phyloP scores from a whole-genome alignment of 768 basidiomycete species.

The Melanogaster broomeanus region DNA sequence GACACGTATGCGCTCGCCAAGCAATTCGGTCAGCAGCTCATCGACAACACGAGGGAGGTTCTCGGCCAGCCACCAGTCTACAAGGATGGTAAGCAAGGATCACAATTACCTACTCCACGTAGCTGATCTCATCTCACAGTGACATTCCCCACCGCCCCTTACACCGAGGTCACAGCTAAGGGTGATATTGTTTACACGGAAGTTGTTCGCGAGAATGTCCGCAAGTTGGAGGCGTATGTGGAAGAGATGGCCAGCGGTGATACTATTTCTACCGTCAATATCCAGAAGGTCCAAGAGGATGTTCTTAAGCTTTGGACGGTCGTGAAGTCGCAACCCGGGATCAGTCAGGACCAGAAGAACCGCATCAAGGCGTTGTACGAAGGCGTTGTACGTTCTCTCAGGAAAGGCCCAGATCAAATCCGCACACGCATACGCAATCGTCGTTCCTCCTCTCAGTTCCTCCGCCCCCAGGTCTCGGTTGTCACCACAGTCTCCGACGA shows the following conservation, averaged over 20 bases:
- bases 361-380: constrained; percentile 94
- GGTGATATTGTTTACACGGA: constrained; percentile 96
- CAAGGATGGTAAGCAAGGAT: constrained; percentile 79
- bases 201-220: constrained; percentile 92
- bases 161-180: constrained; percentile 89
- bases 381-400: constrained; percentile 91
- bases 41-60: constrained; percentile 90
- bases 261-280: constrained; percentile 83
- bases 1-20: constrained; percentile 95
- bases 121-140: constrained; percentile 45
- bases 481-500: constrained; percentile 75
- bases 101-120: background rate
- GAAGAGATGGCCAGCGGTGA: constrained; percentile 98
- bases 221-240: constrained; percentile 97
- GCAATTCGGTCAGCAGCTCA: constrained; percentile 93
- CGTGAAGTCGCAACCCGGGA: constrained; percentile 95
- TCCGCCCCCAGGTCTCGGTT: constrained; percentile 83
- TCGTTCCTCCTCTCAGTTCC: constrained; percentile 95
- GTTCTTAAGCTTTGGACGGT: constrained; percentile 97
- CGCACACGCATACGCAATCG: constrained; percentile 65
- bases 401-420: constrained; percentile 69
- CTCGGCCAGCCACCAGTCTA: constrained; percentile 85
- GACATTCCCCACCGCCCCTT: constrained; percentile 97
- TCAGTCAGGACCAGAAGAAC: constrained; percentile 95
- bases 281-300: constrained; percentile 97